These are phyloP conservation scores for Oryza brachyantha DNA, from an alignment of 176 grass and related monocot genomes.

Conservation along the genomic window DNA sequence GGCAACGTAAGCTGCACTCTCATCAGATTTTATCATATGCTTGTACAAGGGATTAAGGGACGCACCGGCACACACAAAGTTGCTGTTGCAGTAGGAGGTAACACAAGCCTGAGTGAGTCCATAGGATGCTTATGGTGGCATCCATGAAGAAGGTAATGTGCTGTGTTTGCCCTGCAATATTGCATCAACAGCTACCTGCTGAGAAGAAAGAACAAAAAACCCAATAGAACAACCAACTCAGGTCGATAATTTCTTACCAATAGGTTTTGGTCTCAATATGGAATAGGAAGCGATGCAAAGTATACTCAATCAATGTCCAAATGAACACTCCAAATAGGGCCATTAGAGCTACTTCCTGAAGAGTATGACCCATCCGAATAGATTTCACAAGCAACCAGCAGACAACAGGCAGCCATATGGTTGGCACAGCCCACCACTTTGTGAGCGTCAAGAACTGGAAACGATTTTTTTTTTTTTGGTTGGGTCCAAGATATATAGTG, in stretches of 20 bases:
- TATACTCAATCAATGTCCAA: conserved; percentile 89
- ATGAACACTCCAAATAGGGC: conserved; percentile 60
- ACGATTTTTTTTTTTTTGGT: no score
- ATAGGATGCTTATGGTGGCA: conserved; percentile 98
- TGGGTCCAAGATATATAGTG: no score
- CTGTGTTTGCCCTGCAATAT: conserved; percentile 74
- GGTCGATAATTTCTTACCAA: conserved; percentile 42
- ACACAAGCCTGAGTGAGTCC: conserved; percentile 89
- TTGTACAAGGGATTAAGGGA: not conserved
- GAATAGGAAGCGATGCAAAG: conserved; percentile 90
- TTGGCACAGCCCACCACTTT: conserved; percentile 83
- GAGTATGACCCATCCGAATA: conserved; percentile 56
- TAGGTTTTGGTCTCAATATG: conserved; percentile 79
- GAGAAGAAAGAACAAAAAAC: not conserved
- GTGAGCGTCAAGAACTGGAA: conserved; percentile 82
- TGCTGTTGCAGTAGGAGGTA: conserved; percentile 73
- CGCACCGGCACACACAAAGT: conserved; percentile 78
- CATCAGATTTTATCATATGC: not conserved
- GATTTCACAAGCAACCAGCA: conserved; percentile 54
- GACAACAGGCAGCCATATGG: conserved; percentile 90
- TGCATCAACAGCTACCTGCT: not conserved
- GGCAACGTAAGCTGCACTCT: not conserved
- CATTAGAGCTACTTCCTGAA: conserved; percentile 51
- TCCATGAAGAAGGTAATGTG: conserved; percentile 88
- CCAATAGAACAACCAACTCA: not conserved